Conservation (phyloP, 148 eudicot genomes). For the Cornus florida region DNA sequence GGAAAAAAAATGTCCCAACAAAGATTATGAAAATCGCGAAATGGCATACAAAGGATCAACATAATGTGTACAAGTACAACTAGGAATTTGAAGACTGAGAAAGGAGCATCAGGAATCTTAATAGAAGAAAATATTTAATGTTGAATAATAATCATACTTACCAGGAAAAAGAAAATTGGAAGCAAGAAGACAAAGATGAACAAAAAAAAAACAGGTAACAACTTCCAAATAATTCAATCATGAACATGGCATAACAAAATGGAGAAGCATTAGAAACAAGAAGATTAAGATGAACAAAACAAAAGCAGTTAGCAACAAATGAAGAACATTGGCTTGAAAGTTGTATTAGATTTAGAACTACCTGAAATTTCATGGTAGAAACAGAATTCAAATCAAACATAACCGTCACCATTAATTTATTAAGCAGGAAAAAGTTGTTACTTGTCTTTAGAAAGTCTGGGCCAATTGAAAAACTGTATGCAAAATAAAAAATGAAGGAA, state of each 20-base stretch:
- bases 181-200: neutral
- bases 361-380: too few relatives aligned
- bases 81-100: neutral
- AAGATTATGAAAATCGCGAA: neutral
- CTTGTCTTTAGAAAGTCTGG: neutral
- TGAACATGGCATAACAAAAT: neutral
- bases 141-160: neutral
- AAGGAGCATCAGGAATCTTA: constrained; percentile 27
- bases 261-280: too few relatives aligned
- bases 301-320: too few relatives aligned
- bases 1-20: neutral
- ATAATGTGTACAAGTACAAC: neutral
- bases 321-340: too few relatives aligned
- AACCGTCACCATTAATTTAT: neutral
- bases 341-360: neutral
- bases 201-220: too few relatives aligned
- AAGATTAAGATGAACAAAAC: too few relatives aligned
- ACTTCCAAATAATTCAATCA: too few relatives aligned
- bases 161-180: too few relatives aligned
- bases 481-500: too few relatives aligned
- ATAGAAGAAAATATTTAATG: constrained; percentile 2
- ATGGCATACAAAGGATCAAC: neutral
- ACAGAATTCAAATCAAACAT: neutral
- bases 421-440: neutral
- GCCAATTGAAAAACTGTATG: neutral